A percentile compares a stretch with the other conserved stretches of the same genome.
These are phyloP conservation scores for Cadophora sp. DNA, from an alignment of 2,329 filamentous ascomycete species.

Conservation along the genomic window DNA sequence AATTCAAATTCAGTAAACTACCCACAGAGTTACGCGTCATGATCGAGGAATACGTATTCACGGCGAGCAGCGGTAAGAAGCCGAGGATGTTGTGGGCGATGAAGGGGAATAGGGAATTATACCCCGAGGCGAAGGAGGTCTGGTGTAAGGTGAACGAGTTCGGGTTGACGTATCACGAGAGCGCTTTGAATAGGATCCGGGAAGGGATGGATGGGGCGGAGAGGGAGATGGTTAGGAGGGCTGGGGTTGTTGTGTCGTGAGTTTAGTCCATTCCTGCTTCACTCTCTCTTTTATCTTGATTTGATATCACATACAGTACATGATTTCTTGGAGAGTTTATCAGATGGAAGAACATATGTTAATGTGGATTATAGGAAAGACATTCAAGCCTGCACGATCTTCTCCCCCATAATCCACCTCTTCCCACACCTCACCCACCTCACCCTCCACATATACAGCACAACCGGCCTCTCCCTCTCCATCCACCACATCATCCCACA, in stretches of 20 bases:
- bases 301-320: too few relatives aligned
- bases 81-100: slow-evolving; percentile 20
- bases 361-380: slow-evolving; percentile 11
- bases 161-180: slow-evolving; percentile 20
- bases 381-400: slow-evolving; percentile 10
- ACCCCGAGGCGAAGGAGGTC: slow-evolving; percentile 16
- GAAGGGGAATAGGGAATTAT: slow-evolving; percentile 5
- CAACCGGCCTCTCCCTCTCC: slow-evolving; percentile 2
- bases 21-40: slow-evolving; percentile 16
- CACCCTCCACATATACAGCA: slow-evolving; percentile 7
- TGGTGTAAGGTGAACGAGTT: slow-evolving; percentile 22
- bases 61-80: slow-evolving; percentile 9
- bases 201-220: not conserved
- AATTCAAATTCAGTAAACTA: slow-evolving; percentile 14
- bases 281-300: not conserved
- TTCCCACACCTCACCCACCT: slow-evolving; percentile 10
- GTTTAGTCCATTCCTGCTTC: not conserved
- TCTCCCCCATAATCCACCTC: not conserved
- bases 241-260: slow-evolving; percentile 7
- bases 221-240: slow-evolving; percentile 9
- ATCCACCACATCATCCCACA: slow-evolving; percentile 17
- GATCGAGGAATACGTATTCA: slow-evolving; percentile 8
- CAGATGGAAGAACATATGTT: not conserved
- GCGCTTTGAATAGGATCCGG: slow-evolving; percentile 7
- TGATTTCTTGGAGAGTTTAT: too few relatives aligned